These are phyloP conservation scores for Chlorella sp. DNA, from an alignment of 139 green algal genomes.

Conservation along the genomic window DNA sequence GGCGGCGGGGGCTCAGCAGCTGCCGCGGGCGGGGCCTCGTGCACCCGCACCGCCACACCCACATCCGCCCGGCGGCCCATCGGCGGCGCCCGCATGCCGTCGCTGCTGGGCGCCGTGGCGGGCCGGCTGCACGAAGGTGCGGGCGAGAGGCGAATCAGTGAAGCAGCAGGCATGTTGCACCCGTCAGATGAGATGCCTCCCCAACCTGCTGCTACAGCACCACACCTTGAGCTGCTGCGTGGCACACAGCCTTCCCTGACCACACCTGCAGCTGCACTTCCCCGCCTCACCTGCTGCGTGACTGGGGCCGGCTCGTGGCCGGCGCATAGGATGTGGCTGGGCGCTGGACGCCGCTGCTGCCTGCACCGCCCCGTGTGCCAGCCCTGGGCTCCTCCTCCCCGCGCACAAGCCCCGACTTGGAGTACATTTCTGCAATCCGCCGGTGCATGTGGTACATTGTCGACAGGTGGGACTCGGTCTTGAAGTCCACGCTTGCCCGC, in stretches of 20 bases:
- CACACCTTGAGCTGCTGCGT: too few relatives aligned
- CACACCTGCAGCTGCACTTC: too few relatives aligned
- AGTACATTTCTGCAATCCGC: conserved; percentile 27
- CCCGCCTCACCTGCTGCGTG: neutral
- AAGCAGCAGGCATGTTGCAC: too few relatives aligned
- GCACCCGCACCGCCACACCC: conserved; percentile 1
- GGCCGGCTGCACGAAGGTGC: neutral
- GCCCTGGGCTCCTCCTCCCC: neutral
- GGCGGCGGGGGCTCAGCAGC: neutral
- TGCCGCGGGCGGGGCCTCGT: neutral
- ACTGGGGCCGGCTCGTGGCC: neutral
- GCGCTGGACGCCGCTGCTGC: neutral
- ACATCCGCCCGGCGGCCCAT: neutral
- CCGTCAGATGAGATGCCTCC: too few relatives aligned
- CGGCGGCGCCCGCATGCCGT: neutral
- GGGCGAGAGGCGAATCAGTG: too few relatives aligned
- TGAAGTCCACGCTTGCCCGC: neutral
- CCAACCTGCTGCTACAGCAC: too few relatives aligned
- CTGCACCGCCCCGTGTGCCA: neutral
- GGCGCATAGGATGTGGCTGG: neutral
- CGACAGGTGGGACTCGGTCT: neutral
- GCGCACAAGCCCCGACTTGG: neutral
- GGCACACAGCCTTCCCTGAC: too few relatives aligned
- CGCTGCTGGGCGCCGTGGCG: neutral
- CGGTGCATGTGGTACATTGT: conserved; percentile 34